These are phyloP conservation scores for Populus ilicifolia DNA, from an alignment of 345 rosid genomes.

Conservation along the genomic window DNA sequence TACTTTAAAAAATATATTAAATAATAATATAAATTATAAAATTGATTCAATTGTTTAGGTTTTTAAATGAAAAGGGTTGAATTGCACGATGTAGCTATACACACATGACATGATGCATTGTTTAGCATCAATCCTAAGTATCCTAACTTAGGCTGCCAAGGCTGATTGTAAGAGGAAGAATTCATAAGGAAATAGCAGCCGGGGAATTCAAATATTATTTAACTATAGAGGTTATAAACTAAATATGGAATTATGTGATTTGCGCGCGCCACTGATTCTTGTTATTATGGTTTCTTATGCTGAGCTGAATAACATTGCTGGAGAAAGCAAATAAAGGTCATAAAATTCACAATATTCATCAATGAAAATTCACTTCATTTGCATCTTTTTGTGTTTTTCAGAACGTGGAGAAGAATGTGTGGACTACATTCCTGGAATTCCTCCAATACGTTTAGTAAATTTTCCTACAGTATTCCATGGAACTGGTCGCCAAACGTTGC, in stretches of 20 bases:
- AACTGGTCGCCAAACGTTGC: not conserved
- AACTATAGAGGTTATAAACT: too few relatives aligned
- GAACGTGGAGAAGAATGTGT: conserved; percentile 30
- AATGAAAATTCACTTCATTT: not conserved
- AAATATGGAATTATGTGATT: too few relatives aligned
- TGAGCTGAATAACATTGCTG: not conserved
- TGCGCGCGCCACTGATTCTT: not conserved
- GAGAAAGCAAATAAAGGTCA: not conserved
- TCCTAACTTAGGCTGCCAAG: not conserved
- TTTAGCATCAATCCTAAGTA: not conserved
- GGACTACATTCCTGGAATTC: conserved; percentile 38
- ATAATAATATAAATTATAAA: too few relatives aligned
- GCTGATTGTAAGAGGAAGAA: not conserved
- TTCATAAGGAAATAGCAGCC: not conserved
- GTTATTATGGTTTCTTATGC: not conserved
- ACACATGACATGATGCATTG: not conserved
- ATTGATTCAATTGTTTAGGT: too few relatives aligned
- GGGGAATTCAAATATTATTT: too few relatives aligned
- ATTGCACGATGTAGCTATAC: not conserved
- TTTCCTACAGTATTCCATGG: conserved; percentile 13
- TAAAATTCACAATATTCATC: not conserved
- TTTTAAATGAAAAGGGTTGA: too few relatives aligned
- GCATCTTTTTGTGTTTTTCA: not conserved
- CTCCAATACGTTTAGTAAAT: conserved; percentile 27
- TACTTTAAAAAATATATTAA: too few relatives aligned